Evolutionary conservation across 1,284 basidiomycete species (phyloP).

Genomic region (Ceratobasidium sp.): DNA sequence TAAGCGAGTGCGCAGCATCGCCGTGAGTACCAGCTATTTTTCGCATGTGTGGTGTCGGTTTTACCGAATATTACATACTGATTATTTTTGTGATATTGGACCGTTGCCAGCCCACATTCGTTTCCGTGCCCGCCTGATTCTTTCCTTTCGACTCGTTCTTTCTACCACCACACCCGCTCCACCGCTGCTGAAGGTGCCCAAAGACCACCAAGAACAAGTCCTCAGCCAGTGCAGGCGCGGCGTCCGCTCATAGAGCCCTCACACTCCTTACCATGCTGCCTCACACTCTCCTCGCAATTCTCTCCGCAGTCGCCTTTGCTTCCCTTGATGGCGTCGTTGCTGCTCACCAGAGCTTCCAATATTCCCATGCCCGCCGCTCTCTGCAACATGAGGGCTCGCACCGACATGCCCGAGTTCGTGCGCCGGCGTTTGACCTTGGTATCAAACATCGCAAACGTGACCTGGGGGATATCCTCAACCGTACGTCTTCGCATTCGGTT

Average conservation of each 20-base stretch:
- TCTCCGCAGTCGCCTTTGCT: background rate
- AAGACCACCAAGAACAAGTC: background rate
- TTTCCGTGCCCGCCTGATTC: slow-evolving; percentile 25
- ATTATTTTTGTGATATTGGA: background rate
- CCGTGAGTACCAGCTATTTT: slow-evolving; percentile 12
- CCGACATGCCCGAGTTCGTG: background rate
- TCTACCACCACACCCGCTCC: slow-evolving; percentile 13
- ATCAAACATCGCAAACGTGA: slow-evolving; percentile 26
- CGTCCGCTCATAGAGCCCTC: slow-evolving; percentile 16
- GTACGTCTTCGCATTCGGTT: too few species aligned
- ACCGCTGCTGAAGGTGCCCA: slow-evolving; percentile 1
- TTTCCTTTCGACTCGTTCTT: background rate
- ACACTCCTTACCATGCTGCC: slow-evolving; percentile 35
- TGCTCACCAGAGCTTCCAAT: slow-evolving; percentile 17
- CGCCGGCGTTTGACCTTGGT: slow-evolving; percentile 21
- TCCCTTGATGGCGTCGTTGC: slow-evolving; percentile 20
- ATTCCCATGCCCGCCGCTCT: slow-evolving; percentile 34
- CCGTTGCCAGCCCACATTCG: slow-evolving; percentile 37
- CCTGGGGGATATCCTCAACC: too few species aligned
- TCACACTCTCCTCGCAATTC: slow-evolving; percentile 15
- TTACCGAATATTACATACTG: background rate
- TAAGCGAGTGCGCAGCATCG: slow-evolving; percentile 33
- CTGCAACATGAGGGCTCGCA: background rate
- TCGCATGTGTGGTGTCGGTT: background rate
- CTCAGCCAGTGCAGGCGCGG: slow-evolving; percentile 25